Percentiles rank a stretch among this genome's conserved stretches.
These are phyloP conservation scores for Carex scoparia DNA, from an alignment of 176 grass and related monocot species.

Conservation along the genomic window DNA sequence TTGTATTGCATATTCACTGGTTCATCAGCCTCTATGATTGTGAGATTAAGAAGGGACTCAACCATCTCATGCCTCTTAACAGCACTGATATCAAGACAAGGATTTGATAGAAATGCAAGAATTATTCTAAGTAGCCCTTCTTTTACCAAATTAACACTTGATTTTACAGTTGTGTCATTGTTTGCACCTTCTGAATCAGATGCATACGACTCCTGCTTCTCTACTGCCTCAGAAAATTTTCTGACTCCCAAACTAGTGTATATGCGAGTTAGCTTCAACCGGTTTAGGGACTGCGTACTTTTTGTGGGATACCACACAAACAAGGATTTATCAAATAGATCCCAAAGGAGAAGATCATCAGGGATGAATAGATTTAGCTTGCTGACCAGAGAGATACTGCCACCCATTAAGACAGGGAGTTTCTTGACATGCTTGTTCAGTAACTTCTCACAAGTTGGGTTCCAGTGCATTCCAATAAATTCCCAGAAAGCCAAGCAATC, in stretches of 20 bases:
- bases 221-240: constrained; percentile 42
- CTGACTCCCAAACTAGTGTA: constrained; percentile 42
- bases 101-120: constrained; percentile 37
- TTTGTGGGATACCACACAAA: constrained; percentile 59
- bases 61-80: constrained; percentile 37
- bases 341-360: constrained; percentile 53
- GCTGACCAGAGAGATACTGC: constrained; percentile 31
- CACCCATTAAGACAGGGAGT: constrained; percentile 27
- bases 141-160: constrained; percentile 15
- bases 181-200: background rate
- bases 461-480: constrained; percentile 46
- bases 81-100: constrained; percentile 29
- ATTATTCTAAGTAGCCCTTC: constrained; percentile 37
- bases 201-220: constrained; percentile 29
- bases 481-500: constrained; percentile 56
- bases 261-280: constrained; percentile 32
- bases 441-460: constrained; percentile 2
- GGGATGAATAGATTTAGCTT: constrained; percentile 55
- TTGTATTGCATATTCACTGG: constrained; percentile 43
- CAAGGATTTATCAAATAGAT: constrained; percentile 42
- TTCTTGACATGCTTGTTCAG: constrained; percentile 26
- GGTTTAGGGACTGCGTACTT: background rate
- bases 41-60: constrained; percentile 31
- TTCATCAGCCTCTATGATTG: constrained; percentile 28
- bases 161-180: background rate